Evolutionary conservation across 1,284 basidiomycete species (phyloP), one percentile per base, ranked within the genome.

Genomic region (Malassezia globosa): DNA sequence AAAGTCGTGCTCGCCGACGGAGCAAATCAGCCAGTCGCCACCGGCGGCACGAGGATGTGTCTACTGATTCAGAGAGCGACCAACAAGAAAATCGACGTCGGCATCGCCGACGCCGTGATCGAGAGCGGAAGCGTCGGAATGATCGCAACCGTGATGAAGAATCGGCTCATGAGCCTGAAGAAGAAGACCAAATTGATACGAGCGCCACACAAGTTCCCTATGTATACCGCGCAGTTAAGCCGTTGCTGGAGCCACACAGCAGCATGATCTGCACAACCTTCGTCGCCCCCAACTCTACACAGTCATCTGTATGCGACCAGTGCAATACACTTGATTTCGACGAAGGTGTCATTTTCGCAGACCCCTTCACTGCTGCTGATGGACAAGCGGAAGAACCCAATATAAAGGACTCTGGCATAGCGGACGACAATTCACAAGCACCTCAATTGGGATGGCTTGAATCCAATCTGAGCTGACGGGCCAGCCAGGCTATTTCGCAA

Each of bases 161-260:
- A n/a, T n/a, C n/a, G n/a, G n/a, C n/a, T n/a, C n/a, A n/a, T n/a
- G n/a, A n/a, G n/a, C n/a, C n/a, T n/a, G n/a, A n/a, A n/a, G 37
- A 44, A 4, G 42, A 45, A 5, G 48, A 40, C 14, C 7, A 13
- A 3, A 4, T 19, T 4, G 31, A 24, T 13, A 26, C 37, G 3
- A 39, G 31, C 11, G 21, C 42, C 7, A 51, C 44, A 0, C 44
- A 47, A 33, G 50, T 52, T 6, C 50, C 50, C 18, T 52, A 52
- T 31, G 50, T 52, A 6, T 52, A 52, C 36, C 50, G 50, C 16
- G 50, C 50, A 14, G 36, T 52, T 3, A 52, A 52, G 27, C 42
- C 26, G 2, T 27, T 47, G 44, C 25, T 46, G 16, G 25, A 22
- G 10, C 44, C 39, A 8, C 25, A 36, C 5, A 46, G 44, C 2